Conservation (phyloP, 805 yeast species). For the Millerago galiae region DNA sequence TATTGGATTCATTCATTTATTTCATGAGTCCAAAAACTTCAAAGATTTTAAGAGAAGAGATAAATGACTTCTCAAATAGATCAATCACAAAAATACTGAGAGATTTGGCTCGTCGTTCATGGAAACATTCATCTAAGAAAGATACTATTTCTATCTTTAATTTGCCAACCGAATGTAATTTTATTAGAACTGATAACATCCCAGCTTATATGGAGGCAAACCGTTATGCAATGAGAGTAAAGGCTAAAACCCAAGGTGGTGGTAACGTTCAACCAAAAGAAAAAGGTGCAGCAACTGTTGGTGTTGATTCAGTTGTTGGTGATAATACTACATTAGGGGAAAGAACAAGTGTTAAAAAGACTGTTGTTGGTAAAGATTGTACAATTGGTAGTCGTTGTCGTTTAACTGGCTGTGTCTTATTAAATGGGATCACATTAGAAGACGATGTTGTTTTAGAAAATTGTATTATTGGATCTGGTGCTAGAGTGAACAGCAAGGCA, state of each 20-base stretch:
- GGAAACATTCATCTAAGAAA: constrained; percentile 63
- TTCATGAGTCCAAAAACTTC: constrained; percentile 52
- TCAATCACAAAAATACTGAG: constrained; percentile 66
- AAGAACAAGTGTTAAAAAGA: constrained; percentile 77
- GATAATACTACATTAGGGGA: constrained; percentile 65
- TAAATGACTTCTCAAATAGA: constrained; percentile 27
- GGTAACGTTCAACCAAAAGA: constrained; percentile 31
- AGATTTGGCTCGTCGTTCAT: constrained; percentile 84
- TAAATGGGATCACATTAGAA: constrained; percentile 64
- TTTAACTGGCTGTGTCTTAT: constrained; percentile 76
- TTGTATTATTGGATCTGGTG: constrained; percentile 73
- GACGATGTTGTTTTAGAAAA: constrained; percentile 78
- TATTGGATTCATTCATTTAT: constrained; percentile 69
- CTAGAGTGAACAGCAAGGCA: constrained; percentile 55
- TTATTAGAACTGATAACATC: constrained; percentile 72
- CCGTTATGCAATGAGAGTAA: constrained; percentile 62
- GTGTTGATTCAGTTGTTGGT: constrained; percentile 82
- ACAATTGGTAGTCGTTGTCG: constrained; percentile 80
- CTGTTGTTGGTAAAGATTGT: constrained; percentile 73
- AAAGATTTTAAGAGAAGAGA: constrained; percentile 37
- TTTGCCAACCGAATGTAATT: constrained; percentile 62
- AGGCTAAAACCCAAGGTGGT: constrained; percentile 37
- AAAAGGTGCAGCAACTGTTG: constrained; percentile 65
- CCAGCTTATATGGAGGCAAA: constrained; percentile 88
- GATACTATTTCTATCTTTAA: constrained; percentile 66